These are phyloP conservation scores for Eucalyptus tenuipes DNA, from an alignment of 345 rosid species.

Conservation along the genomic window DNA sequence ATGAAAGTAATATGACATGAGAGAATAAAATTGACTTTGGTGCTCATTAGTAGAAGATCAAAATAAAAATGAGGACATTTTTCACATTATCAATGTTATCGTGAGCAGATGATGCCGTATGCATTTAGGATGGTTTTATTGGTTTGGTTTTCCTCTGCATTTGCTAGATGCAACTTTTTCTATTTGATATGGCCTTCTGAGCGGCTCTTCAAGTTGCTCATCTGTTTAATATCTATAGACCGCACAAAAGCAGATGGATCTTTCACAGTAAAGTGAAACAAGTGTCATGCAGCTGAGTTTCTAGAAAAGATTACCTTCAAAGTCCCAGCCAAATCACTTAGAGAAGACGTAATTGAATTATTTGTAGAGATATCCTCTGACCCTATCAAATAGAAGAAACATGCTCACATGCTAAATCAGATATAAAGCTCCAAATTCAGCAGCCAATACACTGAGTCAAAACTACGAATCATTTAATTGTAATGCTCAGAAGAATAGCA, in stretches of 20 bases:
- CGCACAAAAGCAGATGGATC: not conserved
- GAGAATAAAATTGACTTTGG: not conserved
- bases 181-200: not conserved
- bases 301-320: conserved; percentile 31
- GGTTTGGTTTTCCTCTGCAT: not conserved
- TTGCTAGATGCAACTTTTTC: not conserved
- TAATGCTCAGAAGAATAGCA: not conserved
- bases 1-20: not conserved
- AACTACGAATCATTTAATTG: not conserved
- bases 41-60: not conserved
- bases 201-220: not conserved
- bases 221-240: not conserved
- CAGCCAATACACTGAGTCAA: not conserved
- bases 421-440: not conserved
- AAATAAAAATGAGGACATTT: not conserved
- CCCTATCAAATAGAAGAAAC: conserved; percentile 27
- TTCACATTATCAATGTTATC: not conserved
- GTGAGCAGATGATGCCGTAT: not conserved
- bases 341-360: conserved; percentile 21
- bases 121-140: not conserved
- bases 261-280: not conserved
- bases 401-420: not conserved
- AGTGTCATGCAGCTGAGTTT: not conserved
- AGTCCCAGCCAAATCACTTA: conserved; percentile 39
- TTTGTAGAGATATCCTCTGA: conserved; percentile 13